phyloP scores from a whole-genome alignment of 306 rosid genomes.

The Ochetophila trinervis region DNA sequence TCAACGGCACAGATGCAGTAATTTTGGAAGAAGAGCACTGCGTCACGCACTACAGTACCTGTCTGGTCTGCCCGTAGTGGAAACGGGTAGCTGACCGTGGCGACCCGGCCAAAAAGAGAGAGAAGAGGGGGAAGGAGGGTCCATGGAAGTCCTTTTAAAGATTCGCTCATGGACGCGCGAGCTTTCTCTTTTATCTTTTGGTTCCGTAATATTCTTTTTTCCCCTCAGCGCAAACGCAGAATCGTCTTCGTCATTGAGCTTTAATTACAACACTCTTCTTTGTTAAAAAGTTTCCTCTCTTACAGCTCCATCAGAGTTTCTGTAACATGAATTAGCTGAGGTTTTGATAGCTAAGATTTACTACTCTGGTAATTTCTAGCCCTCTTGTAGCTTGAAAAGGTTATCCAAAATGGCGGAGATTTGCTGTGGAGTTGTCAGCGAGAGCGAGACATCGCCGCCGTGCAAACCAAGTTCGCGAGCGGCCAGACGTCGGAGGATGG shows the following conservation, averaged over 20 bases:
- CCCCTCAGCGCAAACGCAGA: background rate
- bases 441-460: slow-evolving; percentile 15
- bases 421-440: slow-evolving; percentile 34
- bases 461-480: slow-evolving; percentile 31
- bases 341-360: background rate
- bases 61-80: slow-evolving; percentile 10
- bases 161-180: slow-evolving; percentile 11
- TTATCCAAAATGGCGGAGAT: slow-evolving; percentile 39
- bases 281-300: background rate
- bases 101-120: slow-evolving; percentile 1
- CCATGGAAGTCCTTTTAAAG: slow-evolving; percentile 15
- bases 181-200: background rate
- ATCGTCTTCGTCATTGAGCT: background rate
- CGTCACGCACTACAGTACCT: slow-evolving; percentile 17
- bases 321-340: background rate
- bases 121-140: background rate
- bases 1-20: slow-evolving; percentile 21
- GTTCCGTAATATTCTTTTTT: too few species aligned
- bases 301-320: too few species aligned
- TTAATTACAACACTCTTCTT: background rate
- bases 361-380: too few species aligned
- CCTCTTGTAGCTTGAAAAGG: background rate
- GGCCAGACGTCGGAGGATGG: slow-evolving; percentile 55
- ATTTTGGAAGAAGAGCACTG: slow-evolving; percentile 20
- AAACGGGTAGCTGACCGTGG: slow-evolving; percentile 24